Base-by-base conservation (phyloP, 768 basidiomycete genomes). In the Boletellus emodensis region DNA sequence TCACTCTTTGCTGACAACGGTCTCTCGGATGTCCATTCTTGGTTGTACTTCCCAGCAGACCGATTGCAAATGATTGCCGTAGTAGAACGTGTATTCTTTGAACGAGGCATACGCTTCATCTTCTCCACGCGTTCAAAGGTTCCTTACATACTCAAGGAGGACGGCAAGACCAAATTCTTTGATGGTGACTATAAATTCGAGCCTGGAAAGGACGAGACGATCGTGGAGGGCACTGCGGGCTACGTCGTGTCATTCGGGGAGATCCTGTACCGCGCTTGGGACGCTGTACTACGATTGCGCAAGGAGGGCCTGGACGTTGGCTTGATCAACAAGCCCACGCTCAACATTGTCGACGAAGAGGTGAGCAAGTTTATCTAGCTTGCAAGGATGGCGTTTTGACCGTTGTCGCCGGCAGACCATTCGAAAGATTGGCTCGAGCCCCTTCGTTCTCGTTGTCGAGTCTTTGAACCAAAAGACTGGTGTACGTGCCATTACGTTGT, bases 91-190 rank as follows among this genome's bases (percentile, higher is more conserved):
- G 87, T 92, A 26, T 91, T 94, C 76, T 92, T 91, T 69, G 79
- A 90, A 52, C 80, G 79, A 37, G 90, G 91, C 18, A 38, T 93
- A 12, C 85, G 91, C 51, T 93, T 93, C 68, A 72, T 94, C 60
- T 93, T 93, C 72, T 92, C 89, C 6, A 93, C 91, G 5, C 87
- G 91, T 37, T 82, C 91, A 30, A 94, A 94, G 69, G 87, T 93
- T 4, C 91, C 91, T 24, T 91, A 81, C 71, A 85, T 94, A 64
- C 80, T 92, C 54, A 80, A 85, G 61, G 83, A 83, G 60, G 83
- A 91, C 58, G 84, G 89, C 11, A 68, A 78, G 59, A 74, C 78
- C 37, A 78, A 72, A 49, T 83, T 77, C 73, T 91, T 83, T 61
- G 85, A 75, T 20, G 80, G 76, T 20, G 75, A 75, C 56, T 94